Percentiles rank a stretch among this genome's conserved stretches.
These are phyloP conservation scores for Pleurotus tuoliensis DNA, from an alignment of 768 basidiomycete genomes.

Conservation along the genomic window DNA sequence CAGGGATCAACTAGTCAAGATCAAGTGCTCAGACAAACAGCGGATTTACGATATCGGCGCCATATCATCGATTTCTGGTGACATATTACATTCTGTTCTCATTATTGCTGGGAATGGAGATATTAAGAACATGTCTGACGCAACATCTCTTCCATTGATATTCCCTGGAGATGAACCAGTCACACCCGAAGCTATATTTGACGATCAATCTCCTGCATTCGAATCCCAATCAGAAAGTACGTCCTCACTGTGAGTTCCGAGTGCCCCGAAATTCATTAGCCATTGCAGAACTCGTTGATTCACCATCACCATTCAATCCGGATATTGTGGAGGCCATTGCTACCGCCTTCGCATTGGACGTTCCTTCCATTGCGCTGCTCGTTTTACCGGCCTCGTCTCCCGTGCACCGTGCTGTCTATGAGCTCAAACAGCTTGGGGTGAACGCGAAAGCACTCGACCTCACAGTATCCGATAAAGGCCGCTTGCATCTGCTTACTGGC, in stretches of 20 bases:
- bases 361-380: constrained; percentile 63
- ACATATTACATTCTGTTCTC: constrained; percentile 52
- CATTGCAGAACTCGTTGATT: constrained; percentile 37
- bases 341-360: constrained; percentile 67
- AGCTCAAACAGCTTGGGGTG: constrained; percentile 61
- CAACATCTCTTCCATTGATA: constrained; percentile 21
- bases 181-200: constrained; percentile 10
- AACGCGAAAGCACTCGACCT: constrained; percentile 63
- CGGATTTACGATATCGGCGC: not conserved
- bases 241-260: too few species aligned
- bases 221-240: too few species aligned
- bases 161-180: constrained; percentile 13
- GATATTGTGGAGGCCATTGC: constrained; percentile 65
- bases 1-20: constrained; percentile 36
- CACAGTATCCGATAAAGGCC: constrained; percentile 36
- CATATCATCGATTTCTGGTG: constrained; percentile 13
- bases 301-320: constrained; percentile 51
- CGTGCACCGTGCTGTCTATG: constrained; percentile 59
- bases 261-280: too few species aligned
- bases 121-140: constrained; percentile 53
- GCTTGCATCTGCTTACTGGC: constrained; percentile 36
- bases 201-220: not conserved
- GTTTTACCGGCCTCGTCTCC: constrained; percentile 61
- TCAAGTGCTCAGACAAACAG: constrained; percentile 24
- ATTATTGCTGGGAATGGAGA: constrained; percentile 51